phyloP scores from a whole-genome alignment of 176 grass and related monocot genomes.

The Ampelocalamus luodianensis region DNA sequence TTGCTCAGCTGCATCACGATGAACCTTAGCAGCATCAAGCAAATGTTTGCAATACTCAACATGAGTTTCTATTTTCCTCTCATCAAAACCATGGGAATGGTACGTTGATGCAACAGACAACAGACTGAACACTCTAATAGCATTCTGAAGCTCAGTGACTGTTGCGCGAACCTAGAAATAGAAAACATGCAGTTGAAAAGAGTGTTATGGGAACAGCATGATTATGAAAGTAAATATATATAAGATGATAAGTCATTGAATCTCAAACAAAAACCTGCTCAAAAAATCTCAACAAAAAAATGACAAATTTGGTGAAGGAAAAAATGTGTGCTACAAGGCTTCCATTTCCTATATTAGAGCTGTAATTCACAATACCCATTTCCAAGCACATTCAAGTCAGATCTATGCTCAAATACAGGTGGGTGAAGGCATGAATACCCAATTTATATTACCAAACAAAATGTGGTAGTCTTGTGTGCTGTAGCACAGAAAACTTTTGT shows the following conservation, averaged over 20 bases:
- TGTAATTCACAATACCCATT: slow-evolving; percentile 4
- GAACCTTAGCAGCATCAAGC: slow-evolving; percentile 93
- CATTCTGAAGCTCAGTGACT: slow-evolving; percentile 87
- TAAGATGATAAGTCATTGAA: background rate
- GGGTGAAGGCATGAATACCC: background rate
- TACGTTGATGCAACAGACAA: slow-evolving; percentile 73
- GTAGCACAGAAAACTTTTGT: slow-evolving; percentile 13
- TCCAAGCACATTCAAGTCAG: background rate
- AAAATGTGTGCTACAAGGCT: background rate
- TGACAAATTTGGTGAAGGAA: slow-evolving; percentile 2
- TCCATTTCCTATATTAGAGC: background rate
- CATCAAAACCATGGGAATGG: slow-evolving; percentile 96
- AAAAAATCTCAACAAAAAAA: background rate
- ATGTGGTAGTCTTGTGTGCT: background rate
- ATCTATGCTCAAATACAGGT: background rate
- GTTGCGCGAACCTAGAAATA: slow-evolving; percentile 77
- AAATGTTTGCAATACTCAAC: slow-evolving; percentile 96
- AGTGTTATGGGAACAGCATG: slow-evolving; percentile 7
- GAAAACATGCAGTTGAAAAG: background rate
- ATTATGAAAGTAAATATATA: slow-evolving; percentile 29
- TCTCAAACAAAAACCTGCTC: background rate
- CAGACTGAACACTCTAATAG: slow-evolving; percentile 84
- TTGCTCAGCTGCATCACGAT: slow-evolving; percentile 87
- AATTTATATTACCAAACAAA: background rate
- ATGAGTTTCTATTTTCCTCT: slow-evolving; percentile 96